Evolutionary conservation across 2,329 filamentous ascomycete genomes (phyloP), one percentile per base, ranked within the genome.

Genomic region (Furcasterigmium sp.): DNA sequence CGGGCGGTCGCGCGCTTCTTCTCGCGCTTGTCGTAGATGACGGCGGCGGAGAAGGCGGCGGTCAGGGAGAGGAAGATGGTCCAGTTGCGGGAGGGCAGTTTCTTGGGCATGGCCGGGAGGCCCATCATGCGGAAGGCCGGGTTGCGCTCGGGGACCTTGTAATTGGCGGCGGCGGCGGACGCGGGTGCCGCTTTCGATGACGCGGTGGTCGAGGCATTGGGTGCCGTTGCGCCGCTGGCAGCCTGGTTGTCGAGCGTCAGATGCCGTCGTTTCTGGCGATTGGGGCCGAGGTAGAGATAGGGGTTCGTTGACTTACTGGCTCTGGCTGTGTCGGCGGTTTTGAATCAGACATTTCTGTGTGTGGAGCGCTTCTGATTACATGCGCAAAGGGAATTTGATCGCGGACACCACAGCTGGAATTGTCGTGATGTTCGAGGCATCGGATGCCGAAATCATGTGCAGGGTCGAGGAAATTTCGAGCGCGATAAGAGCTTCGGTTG

Each of bases 21-120:
- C 68, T 97, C 85, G 47, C 87, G 84, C 58, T 88, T 88, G 67
- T 98, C 93, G 72, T 98, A 96, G 59, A 93, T 78, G 44, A 97
- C 76, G 41, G 89, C 86, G 14, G 80, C 82, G 6, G 87, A 81
- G 59, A 95, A 85, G 37, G 87, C 80, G 42, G 84, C 84, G 10
- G 85, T 84, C 43, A 97, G 64, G 37, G 85, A 75, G 65, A 91
- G 82, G 70, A 98, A 98, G 57, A 98, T 96, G 68, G 93, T 81
- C 93, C 93, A 98, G 63, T 97, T 97, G 48, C 93, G 86, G 15
- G 91, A 97, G 8, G 93, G 93, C 15, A 98, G 80, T 64, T 82
- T 89, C 54, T 83, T 77, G 46, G 87, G 85, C 48, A 96, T 79
- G 53, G 84, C 86, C 40, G 91, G 91, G 46, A 98, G 72, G 45